phyloP scores from a whole-genome alignment of 768 basidiomycete genomes.

The Suillus cothurnatus region DNA sequence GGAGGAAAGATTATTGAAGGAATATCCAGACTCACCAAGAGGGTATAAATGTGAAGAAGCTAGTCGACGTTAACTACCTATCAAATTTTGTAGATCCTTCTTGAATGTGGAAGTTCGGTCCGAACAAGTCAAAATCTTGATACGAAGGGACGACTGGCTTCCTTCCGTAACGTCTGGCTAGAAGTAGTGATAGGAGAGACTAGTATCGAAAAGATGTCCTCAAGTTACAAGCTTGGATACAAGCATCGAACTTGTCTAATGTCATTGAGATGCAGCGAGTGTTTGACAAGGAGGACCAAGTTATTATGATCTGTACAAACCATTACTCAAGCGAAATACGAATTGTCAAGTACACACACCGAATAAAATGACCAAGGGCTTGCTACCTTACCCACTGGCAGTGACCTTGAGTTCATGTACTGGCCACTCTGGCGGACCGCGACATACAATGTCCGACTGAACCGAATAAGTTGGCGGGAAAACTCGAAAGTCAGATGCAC shows the following conservation, averaged over 20 bases:
- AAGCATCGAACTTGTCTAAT: background rate
- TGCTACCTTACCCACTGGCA: background rate
- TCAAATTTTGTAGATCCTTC: background rate
- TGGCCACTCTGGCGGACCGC: background rate
- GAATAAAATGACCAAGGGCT: background rate
- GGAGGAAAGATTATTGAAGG: background rate
- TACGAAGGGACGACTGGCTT: background rate
- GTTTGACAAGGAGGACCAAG: background rate
- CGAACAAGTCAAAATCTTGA: background rate
- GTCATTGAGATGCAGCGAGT: background rate
- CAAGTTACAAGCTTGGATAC: background rate
- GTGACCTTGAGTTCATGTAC: background rate
- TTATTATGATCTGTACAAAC: background rate
- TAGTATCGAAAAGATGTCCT: background rate
- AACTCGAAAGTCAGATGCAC: background rate
- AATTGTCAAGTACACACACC: background rate
- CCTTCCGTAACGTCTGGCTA: background rate
- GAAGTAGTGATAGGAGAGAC: background rate
- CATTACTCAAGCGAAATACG: background rate
- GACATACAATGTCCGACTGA: background rate
- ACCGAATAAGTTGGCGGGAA: background rate
- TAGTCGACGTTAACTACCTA: background rate
- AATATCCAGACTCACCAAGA: background rate
- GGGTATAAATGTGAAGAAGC: background rate
- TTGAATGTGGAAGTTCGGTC: background rate